Evolutionary conservation across 2,329 filamentous ascomycete genomes (phyloP), one percentile per base, ranked within the genome.

Genomic region (Aspergillus jensenii): DNA sequence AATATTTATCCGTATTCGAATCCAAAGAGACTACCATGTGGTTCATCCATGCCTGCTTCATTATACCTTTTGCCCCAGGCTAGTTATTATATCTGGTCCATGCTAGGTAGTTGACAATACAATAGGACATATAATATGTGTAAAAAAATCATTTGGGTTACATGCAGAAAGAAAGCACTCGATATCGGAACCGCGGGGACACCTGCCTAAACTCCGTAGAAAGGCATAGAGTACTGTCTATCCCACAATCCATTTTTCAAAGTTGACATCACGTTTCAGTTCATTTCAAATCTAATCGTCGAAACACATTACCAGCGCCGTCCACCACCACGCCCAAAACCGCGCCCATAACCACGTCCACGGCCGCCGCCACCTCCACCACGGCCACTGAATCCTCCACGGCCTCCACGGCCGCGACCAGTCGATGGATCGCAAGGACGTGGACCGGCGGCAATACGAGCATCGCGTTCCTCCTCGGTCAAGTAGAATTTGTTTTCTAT

Each of bases 401-500:
- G 59, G 17, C 65, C 65, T 47, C 71, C 62, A 12, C 67, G 62
- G 21, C 62, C 59, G 8, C 65, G 59, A 12, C 64, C 61, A 8
- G 65, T 14, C 62, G 61, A 44, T 65, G 60, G 39, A 37, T 12
- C 37, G 21, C 31, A 50, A 9, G 78, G 76, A 19, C 81, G 76
- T 12, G 88, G 87, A 0, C 87, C 88, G 21, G 73, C 77, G n/a
- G 71, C 76, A 71, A 82, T 83, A 58, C 88, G 81, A 59, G 80
- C 79, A 14, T 78, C 76, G 51, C 87, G 83, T 71, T 96, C 90
- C 67, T 91, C 87, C 2, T 88, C 83, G n/a, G 78, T 86, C 2
- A 89, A 84, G 65, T 89, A 82, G 79, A 88, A 96, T 9, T 87
- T 81, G 71, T 98, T 96, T 6, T 84, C 78, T 35, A 99, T 87